Percentiles rank a stretch among this genome's conserved stretches.
These are phyloP conservation scores for Aquilaria malaccensis DNA, from an alignment of 345 rosid species.

Conservation along the genomic window DNA sequence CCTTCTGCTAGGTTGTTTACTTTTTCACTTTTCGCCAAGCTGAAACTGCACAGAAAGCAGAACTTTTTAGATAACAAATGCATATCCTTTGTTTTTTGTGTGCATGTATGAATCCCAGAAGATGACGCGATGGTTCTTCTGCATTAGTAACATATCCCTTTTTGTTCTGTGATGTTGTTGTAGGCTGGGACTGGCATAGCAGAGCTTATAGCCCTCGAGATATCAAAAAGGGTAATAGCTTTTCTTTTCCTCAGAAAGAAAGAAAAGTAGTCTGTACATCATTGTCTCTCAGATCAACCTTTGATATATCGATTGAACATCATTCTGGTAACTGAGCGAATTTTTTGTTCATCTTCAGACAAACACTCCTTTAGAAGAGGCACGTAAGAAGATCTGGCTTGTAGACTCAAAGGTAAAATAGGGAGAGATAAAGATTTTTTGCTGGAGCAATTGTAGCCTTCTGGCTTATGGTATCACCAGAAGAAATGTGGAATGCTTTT, in stretches of 20 bases:
- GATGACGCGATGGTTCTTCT: too few relatives aligned
- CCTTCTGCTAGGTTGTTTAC: background rate
- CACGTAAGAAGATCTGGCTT: constrained; percentile 91
- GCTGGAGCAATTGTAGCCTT: background rate
- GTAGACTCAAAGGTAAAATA: constrained; percentile 86
- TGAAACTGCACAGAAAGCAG: background rate
- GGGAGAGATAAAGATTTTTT: background rate
- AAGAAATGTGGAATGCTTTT: constrained; percentile 1
- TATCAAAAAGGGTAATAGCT: constrained; percentile 70
- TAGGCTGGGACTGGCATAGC: constrained; percentile 99
- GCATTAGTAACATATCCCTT: too few relatives aligned
- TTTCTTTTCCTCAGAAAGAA: background rate
- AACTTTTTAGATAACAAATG: too few relatives aligned
- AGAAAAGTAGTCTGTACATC: too few relatives aligned
- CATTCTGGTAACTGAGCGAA: background rate
- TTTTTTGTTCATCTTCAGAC: constrained; percentile 33
- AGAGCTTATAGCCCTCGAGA: constrained; percentile 89
- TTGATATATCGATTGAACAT: constrained; percentile 1
- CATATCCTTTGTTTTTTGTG: too few relatives aligned
- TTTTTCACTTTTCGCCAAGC: background rate
- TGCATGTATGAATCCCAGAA: too few relatives aligned
- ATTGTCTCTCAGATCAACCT: background rate
- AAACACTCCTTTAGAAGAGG: constrained; percentile 64
- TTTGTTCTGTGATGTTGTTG: constrained; percentile 13
- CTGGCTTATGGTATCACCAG: background rate